Percentiles rank a stretch among this genome's conserved stretches.
Conservation (phyloP, 495 filamentous ascomycete genomes). For the Penicillium odoratum region DNA sequence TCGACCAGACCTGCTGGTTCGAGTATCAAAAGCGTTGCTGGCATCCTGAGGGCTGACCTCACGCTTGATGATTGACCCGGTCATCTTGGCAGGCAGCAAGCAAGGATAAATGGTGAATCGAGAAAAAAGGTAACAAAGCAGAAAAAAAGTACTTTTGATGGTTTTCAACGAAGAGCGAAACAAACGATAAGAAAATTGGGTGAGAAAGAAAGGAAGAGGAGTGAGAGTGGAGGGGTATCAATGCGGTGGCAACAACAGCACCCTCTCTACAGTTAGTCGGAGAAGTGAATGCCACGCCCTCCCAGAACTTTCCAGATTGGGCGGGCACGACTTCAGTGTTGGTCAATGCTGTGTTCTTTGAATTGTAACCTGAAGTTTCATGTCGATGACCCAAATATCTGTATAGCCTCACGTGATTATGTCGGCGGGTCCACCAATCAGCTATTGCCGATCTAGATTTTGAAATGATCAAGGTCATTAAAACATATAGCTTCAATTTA, state of each 20-base stretch:
- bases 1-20: slow-evolving; percentile 20
- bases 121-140: background rate
- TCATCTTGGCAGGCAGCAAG: background rate
- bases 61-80: background rate
- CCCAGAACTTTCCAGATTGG: background rate
- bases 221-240: slow-evolving; percentile 5
- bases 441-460: background rate
- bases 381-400: slow-evolving; percentile 27
- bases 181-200: background rate
- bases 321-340: background rate
- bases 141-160: background rate
- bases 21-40: slow-evolving; percentile 6
- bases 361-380: background rate
- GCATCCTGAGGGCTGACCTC: background rate
- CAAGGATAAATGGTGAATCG: no score
- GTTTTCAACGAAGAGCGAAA: background rate
- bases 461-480: background rate
- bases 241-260: background rate
- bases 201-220: background rate
- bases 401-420: slow-evolving; percentile 35
- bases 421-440: background rate
- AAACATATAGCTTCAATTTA: no score
- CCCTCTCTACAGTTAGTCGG: background rate
- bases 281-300: background rate
- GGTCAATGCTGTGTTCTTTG: background rate